phyloP scores from a whole-genome alignment of 2,329 filamentous ascomycete species.

The Microdochium paspali region DNA sequence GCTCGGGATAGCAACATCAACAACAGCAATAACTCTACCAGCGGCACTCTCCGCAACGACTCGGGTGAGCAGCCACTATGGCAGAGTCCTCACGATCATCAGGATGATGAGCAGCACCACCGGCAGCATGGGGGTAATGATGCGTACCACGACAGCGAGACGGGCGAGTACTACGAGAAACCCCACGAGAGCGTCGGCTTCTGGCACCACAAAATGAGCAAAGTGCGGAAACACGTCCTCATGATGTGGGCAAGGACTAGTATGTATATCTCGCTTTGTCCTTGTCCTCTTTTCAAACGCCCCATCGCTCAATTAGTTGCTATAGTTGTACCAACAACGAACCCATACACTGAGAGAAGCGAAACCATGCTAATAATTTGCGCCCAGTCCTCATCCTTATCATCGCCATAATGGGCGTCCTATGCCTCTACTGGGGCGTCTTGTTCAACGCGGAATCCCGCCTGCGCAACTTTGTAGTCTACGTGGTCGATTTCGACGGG shows the following conservation, averaged over 20 bases:
- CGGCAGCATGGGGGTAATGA: background rate
- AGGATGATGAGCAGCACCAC: background rate
- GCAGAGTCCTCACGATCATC: background rate
- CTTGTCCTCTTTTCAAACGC: background rate
- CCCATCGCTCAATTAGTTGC: too few relatives aligned
- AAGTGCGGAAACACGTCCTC: conserved; percentile 10
- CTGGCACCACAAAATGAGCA: conserved; percentile 12
- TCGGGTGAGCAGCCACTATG: background rate
- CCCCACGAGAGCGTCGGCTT: conserved; percentile 13
- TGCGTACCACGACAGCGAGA: conserved; percentile 4
- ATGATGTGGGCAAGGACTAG: conserved; percentile 10
- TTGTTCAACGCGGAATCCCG: conserved; percentile 41
- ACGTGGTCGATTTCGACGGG: conserved; percentile 56
- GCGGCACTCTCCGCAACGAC: background rate
- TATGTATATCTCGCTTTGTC: conserved; percentile 3
- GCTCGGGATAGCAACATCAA: background rate
- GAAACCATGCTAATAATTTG: background rate
- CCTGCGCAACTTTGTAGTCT: conserved; percentile 36
- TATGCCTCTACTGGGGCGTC: conserved; percentile 54
- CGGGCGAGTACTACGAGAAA: conserved; percentile 2
- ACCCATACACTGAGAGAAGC: background rate
- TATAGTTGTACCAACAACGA: too few relatives aligned
- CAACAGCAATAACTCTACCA: background rate
- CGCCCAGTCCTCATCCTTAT: conserved; percentile 37
- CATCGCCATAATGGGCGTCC: conserved; percentile 41